Evolutionary conservation across 2,329 filamentous ascomycete species (phyloP), one percentile per base, ranked within the genome.

Genomic region (Aspergillus vadensis): DNA sequence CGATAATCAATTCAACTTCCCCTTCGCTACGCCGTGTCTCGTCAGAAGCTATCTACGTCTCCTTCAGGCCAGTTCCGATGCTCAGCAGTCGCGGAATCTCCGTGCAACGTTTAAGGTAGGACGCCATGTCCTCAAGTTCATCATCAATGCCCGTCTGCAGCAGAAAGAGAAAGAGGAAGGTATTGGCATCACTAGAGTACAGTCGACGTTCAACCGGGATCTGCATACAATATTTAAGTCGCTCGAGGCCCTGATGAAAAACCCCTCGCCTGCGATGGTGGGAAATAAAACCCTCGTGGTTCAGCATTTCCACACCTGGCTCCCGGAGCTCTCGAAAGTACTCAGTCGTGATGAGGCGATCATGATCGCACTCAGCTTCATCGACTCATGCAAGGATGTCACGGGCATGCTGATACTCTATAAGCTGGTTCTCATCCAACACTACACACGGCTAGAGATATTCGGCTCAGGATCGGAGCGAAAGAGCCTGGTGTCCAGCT

Each of bases 231-330:
- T 98, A 39, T 98, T 98, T 81, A 93, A 92, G 72, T 90, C 91
- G 1, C 82, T 99, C 23, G 92, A 98, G 76, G 83, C 85, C 15
- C 86, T 99, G 78, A 97, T 99, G 91, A 87, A 88, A 62, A 97
- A 92, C 74, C 83, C 88, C 1, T 90, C 92, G 2, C 91, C 95
- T 0, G 88, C 93, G 17, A 81, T 98, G 23, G 91, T 98, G 14
- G 95, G 95, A 36, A 98, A 91, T 64, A 96, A 99, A 77, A 98
- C 95, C 0, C 81, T 99, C 53, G 88, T 96, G 2, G 92, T 98
- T 12, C 95, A 99, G 76, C 92, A 98, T 74, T 96, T 98, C 74
- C 94, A 98, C 72, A 91, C 91, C 0, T 99, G 95, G 95, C 81
- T 99, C n/a, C 94, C 95, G 0, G 94, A 98, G 72, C 85, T 99